Percentiles rank a stretch among this genome's conserved stretches.
Evolutionary conservation across 305 asterid genomes (phyloP).

Genomic region (Andrographis paniculata): DNA sequence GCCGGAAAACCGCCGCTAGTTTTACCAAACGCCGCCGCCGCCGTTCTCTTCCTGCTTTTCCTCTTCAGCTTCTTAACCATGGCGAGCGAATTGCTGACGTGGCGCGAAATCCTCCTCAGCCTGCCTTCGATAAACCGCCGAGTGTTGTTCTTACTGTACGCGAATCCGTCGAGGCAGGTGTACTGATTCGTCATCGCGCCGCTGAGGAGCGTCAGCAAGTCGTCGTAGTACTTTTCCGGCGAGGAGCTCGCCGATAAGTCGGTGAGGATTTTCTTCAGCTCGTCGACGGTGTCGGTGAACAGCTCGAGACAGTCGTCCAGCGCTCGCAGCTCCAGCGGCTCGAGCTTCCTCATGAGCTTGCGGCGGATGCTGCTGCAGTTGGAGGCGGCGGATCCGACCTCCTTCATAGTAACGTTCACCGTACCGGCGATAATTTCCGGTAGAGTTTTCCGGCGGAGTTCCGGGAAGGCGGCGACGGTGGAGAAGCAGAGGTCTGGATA

Average conservation of each 20-base stretch:
- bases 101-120: conserved; percentile 49
- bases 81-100: conserved; percentile 76
- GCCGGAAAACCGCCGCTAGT: conserved; percentile 41
- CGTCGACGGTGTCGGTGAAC: conserved; percentile 38
- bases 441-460: conserved; percentile 49
- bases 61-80: conserved; percentile 56
- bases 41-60: conserved; percentile 6
- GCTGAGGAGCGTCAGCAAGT: conserved; percentile 61
- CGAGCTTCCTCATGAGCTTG: conserved; percentile 33
- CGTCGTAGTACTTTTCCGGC: conserved; percentile 34
- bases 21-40: conserved; percentile 27
- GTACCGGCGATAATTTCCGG: conserved; percentile 60
- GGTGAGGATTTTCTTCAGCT: conserved; percentile 32
- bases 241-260: conserved; percentile 32
- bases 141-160: conserved; percentile 40
- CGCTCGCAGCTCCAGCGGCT: conserved; percentile 50
- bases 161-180: conserved; percentile 87
- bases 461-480: conserved; percentile 54
- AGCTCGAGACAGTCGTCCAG: conserved; percentile 78
- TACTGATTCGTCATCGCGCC: conserved; percentile 80
- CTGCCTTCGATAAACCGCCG: conserved; percentile 43
- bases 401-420: conserved; percentile 52
- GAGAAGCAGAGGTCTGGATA: conserved; percentile 65
- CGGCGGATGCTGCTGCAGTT: conserved; percentile 54
- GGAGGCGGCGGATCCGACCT: conserved; percentile 39